These are phyloP conservation scores for Triangularia verruculosa DNA, from an alignment of 2,329 filamentous ascomycete species.

Conservation along the genomic window DNA sequence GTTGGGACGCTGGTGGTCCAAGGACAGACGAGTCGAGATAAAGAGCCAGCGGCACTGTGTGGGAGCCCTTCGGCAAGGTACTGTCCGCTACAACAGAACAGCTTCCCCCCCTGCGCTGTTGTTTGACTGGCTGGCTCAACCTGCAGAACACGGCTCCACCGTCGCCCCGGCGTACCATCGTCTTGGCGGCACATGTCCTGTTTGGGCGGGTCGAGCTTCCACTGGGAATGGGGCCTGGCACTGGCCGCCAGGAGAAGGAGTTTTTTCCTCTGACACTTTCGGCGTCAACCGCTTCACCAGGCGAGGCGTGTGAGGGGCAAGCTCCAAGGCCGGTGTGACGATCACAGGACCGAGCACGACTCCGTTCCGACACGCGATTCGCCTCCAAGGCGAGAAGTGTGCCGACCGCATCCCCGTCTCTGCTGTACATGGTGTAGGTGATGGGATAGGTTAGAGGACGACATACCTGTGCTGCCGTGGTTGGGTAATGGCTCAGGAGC, in stretches of 20 bases:
- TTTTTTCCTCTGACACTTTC: constrained; percentile 30
- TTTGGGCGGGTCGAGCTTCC: constrained; percentile 12
- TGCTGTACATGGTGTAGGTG: neutral
- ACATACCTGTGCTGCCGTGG: constrained; percentile 1
- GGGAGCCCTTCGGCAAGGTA: constrained; percentile 5
- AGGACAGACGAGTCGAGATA: constrained; percentile 19
- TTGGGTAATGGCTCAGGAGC: neutral
- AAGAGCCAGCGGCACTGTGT: constrained; percentile 23
- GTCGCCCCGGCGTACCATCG: constrained; percentile 19
- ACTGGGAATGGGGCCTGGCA: constrained; percentile 12
- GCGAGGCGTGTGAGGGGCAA: constrained; percentile 19
- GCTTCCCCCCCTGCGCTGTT: constrained; percentile 6
- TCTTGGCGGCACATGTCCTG: constrained; percentile 23
- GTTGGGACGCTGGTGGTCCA: constrained; percentile 12
- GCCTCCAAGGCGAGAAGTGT: constrained; percentile 3
- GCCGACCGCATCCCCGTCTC: neutral
- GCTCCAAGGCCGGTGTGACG: constrained; percentile 4
- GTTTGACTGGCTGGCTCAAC: constrained; percentile 9
- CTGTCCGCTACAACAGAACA: constrained; percentile 11
- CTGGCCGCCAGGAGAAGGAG: constrained; percentile 20
- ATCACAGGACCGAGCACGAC: constrained; percentile 11
- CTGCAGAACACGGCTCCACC: constrained; percentile 9
- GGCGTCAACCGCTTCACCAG: constrained; percentile 28
- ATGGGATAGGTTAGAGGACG: neutral
- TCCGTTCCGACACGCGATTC: constrained; percentile 8